A percentile compares a stretch with the other conserved stretches of the same genome.
phyloP scores from a whole-genome alignment of 169 alveolate species.

The Eimeria acervulina region DNA sequence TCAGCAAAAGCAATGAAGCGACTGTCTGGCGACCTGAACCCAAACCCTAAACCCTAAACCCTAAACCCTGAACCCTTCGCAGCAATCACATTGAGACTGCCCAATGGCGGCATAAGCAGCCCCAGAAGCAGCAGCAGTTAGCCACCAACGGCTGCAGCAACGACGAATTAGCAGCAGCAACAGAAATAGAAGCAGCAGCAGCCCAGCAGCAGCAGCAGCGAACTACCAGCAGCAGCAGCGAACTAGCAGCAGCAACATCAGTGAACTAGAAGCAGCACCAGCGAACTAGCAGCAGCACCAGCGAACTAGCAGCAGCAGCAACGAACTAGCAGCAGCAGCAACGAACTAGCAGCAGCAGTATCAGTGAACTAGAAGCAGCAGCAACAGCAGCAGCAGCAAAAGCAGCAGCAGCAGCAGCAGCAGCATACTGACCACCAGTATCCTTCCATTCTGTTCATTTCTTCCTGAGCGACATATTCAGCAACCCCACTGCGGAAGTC shows the following conservation, averaged over 20 bases:
- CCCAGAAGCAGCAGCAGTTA: no score
- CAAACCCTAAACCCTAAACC: slow-evolving; percentile 13
- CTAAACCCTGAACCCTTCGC: not conserved
- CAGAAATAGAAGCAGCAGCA: no score
- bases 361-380: no score
- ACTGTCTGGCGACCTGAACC: slow-evolving; percentile 79
- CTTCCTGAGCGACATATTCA: slow-evolving; percentile 80
- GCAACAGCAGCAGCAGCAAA: no score
- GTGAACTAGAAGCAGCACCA: no score
- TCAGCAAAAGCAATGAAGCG: slow-evolving; percentile 58
- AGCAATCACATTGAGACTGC: not conserved
- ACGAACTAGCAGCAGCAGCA: slow-evolving; percentile 55
- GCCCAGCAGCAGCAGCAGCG: slow-evolving; percentile 34
- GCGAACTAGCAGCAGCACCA: no score
- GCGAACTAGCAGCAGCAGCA: not conserved
- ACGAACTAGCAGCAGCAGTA: no score
- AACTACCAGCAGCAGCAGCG: slow-evolving; percentile 81
- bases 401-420: slow-evolving; percentile 15
- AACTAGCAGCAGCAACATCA: no score
- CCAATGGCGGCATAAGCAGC: not conserved
- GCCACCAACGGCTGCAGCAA: not conserved
- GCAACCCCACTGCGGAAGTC: slow-evolving; percentile 58
- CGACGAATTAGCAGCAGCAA: no score
- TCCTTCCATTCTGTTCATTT: slow-evolving; percentile 71
- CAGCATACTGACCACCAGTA: slow-evolving; percentile 80